Evolutionary conservation across 2,329 filamentous ascomycete genomes (phyloP), one percentile per base, ranked within the genome.

Genomic region (Ciborinia camelliae): DNA sequence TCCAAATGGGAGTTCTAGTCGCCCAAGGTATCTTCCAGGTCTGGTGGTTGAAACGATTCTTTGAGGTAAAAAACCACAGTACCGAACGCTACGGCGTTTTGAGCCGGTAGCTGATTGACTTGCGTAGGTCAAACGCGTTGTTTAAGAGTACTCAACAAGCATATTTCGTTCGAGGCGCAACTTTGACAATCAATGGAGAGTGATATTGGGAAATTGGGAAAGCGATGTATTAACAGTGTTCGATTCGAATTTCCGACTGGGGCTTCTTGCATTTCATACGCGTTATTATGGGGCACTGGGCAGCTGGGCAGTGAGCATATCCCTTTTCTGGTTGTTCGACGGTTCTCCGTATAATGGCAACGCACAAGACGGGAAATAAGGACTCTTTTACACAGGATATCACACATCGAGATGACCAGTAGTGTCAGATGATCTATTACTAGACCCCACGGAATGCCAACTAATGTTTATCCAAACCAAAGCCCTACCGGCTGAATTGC

Each of bases 41-140:
- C 70, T 99, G 95, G 94, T 99, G 95, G 93, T 80, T 99, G 77
- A 95, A 96, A 81, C 87, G 95, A 76, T 99, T 99, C 85, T 97
- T 97, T 76, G 93, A 97, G 87, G 87, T 88, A 76, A 71, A 73
- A 65, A 72, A 71, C 60, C 73, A 70, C 67, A 74, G 68, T 68
- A 62, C 68, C 65, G 66, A 71, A 67, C 68, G 79, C 70, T 71
- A 67, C 66, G 57, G 70, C 63, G 66, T 72, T 60, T 53, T 75
- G 64, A 68, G 68, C 66, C 69, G 68, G 71, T 73, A 66, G 68
- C 69, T 75, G 67, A 74, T 69, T 71, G 65, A 69, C 63, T 67
- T 68, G 53, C 63, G 66, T 67, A 79, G 77, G 87, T 90, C 73
- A 87, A 89, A 81, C 81, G 86, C 59, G 85, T 88, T 60, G 84